Evolutionary conservation across 164 flowering plant genomes (phyloP), one percentile per base, ranked within the genome.

Genomic region (Euptelea pleiosperma): DNA sequence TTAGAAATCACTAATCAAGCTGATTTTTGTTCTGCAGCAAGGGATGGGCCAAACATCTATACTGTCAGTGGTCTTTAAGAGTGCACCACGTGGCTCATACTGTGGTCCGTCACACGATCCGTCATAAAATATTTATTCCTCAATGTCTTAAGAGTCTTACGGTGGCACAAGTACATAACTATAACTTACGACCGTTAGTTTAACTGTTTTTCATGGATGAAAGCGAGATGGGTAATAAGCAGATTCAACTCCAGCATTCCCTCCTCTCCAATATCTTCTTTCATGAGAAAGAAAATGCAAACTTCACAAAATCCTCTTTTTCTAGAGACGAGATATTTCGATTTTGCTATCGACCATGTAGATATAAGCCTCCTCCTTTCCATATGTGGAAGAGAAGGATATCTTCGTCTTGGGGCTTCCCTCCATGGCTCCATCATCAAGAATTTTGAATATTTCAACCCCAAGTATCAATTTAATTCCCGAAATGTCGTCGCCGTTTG

Each of bases 391-490:
- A 79, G 66, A 60, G 74, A 83, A 48, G 73, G 75, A 18, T 5
- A 66, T 51, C 40, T 68, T 12, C 82, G 52, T 45, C 67, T 79
- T 55, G 94, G 96, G 46, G 67, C 89, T 61, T 84, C 86, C 18
- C 65, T 91, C 56, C 98, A 88, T 36, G 91, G 90, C 28, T 69
- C 70, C 55, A 62, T 86, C 52, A 57, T 89, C 64, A 88, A 91
- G 57, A 62, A 60, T 58, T 57, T 39, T 3, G 63, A 70, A 15
- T 36, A 60, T 18, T 60, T 57, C 35, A 29, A 61, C 28, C 60
- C 58, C 3, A 41, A 25, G 1, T 30, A 12, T 6, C 46, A 35
- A 24, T 7, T 7, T 25, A 45, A 51, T 61, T 30, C n/a, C 0
- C 62, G 66, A 16, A 55, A 70, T 35, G 58, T 26, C 10, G 63